Evolutionary conservation across 148 eudicot species (phyloP), one percentile per base, ranked within the genome.

Genomic region (Spergularia bocconei): DNA sequence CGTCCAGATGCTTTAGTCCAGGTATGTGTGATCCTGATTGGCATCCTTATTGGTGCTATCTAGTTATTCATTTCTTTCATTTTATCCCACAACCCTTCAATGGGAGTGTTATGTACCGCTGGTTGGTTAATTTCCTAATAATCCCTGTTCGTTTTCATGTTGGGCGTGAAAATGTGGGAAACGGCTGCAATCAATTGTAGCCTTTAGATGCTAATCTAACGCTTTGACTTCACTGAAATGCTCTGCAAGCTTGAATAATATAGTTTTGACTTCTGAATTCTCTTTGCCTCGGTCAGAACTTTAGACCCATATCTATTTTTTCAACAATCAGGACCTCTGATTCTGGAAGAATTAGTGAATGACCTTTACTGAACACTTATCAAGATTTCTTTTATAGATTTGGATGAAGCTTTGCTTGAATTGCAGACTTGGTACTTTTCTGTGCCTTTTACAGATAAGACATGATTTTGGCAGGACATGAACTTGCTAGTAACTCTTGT

Each of bases 1-100:
- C 96, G 98, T 15, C 98, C 98, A 48, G 98, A 94, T 77, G 98
- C 98, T 70, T 83, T 95, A 71, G 98, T 95, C 82, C 98, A 95
- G 97, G 98, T 95, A 81, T 33, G 63, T 41, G 2, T 11, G 20
- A 13, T 48, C 33, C 14, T 56, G 16, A 2, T 47, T 59, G 33
- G 53, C 44, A 7, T 44, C 67, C 15, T 23, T 11, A 11, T 36
- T 72, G 54, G n/a, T n/a, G 21, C 4, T 2, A 0, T 48, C 10
- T 58, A 23, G 56, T 12, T 50, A 11, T 50, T 20, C 16, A 5
- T 2, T 36, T 3, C 11, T 52, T 65, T 20, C 1, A 6, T 44
- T 38, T 44, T 15, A 44, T 16, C 69, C 7, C 52, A 65, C 52
- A 9, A 51, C 69, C 51, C 15, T 65, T 44, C 44, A 39, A 16